Conservation (phyloP, 2,329 filamentous ascomycete species). For the Fusarium oligoseptatum region DNA sequence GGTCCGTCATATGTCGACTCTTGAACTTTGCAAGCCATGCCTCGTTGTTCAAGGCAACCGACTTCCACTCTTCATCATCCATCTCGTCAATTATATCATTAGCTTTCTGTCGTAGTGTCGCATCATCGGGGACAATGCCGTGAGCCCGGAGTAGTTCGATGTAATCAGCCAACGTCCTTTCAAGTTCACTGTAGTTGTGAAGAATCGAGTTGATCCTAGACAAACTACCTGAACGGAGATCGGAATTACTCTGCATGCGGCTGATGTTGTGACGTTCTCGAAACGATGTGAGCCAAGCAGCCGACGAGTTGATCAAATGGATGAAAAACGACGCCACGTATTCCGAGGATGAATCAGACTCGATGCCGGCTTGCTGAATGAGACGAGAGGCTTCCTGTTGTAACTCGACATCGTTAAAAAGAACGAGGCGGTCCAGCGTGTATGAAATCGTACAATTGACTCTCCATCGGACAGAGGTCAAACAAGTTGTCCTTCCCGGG, state of each 20-base stretch:
- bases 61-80: not conserved
- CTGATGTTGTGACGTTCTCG: not conserved
- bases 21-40: not conserved
- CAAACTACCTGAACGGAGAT: not conserved
- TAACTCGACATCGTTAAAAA: not conserved
- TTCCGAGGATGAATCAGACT: not conserved
- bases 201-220: conserved; percentile 1
- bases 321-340: not conserved
- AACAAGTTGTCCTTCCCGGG: not conserved
- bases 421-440: not conserved
- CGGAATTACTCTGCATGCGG: not conserved
- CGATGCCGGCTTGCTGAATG: not conserved
- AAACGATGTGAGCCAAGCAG: not conserved
- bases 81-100: not conserved
- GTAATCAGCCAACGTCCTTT: not conserved
- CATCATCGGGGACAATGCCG: not conserved
- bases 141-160: not conserved
- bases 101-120: not conserved
- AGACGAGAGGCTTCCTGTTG: not conserved
- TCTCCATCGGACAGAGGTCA: not conserved
- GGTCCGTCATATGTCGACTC: not conserved
- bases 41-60: not conserved
- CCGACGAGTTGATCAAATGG: not conserved
- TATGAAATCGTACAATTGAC: not conserved
- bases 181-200: not conserved